A percentile compares a stretch with the other conserved stretches of the same genome.
These are phyloP conservation scores for Volvox africanus DNA, from an alignment of 139 green algal species.

Conservation along the genomic window DNA sequence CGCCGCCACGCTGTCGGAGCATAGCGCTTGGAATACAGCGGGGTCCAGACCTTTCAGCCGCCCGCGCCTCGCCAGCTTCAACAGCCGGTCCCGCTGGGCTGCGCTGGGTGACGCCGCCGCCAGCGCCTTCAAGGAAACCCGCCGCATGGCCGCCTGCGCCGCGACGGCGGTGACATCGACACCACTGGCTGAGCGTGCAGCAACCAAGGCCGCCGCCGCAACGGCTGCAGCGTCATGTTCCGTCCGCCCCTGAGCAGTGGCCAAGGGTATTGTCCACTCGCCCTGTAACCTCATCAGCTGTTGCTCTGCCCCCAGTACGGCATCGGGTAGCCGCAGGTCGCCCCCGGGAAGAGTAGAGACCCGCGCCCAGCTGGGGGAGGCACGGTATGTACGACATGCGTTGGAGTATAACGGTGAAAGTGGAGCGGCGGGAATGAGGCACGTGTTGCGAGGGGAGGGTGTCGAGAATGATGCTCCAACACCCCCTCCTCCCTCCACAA, in stretches of 20 bases:
- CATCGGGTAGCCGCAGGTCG: neutral
- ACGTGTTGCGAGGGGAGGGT: no score
- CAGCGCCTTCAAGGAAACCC: neutral
- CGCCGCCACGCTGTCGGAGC: neutral
- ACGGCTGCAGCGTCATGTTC: neutral
- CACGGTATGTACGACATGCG: no score
- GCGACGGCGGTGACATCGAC: neutral
- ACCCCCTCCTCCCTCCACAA: no score
- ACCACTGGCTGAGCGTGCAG: neutral
- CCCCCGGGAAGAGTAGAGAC: neutral
- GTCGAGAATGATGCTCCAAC: no score
- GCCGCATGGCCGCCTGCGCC: neutral
- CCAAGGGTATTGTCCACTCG: neutral
- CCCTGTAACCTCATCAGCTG: neutral
- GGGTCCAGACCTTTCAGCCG: neutral
- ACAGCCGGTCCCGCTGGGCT: neutral
- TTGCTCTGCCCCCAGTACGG: neutral
- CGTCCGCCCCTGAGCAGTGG: neutral
- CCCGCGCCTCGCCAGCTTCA: neutral
- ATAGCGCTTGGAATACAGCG: neutral
- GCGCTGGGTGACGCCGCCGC: neutral
- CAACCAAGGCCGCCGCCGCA: neutral
- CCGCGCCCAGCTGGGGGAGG: neutral
- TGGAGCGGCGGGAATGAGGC: no score
- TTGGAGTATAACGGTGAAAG: no score